phyloP scores from a whole-genome alignment of 73 alveolate species.

The Durusdinium trenchii region DNA sequence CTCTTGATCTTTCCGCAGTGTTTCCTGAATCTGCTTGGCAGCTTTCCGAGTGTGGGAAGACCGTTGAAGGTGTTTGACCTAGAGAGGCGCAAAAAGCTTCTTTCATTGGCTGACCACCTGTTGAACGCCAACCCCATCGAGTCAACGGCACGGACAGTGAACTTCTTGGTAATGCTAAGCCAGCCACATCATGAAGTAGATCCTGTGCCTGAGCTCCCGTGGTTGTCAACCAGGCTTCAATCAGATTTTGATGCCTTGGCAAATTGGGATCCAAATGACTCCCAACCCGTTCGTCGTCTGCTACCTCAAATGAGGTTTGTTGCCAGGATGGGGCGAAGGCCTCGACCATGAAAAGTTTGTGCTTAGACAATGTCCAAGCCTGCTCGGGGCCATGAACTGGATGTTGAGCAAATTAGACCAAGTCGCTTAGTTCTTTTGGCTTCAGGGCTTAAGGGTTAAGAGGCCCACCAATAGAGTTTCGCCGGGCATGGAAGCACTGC shows the following conservation, averaged over 20 bases:
- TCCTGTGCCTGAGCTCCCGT: not conserved
- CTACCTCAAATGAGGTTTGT: constrained; percentile 3
- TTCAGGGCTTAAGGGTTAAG: too few relatives aligned
- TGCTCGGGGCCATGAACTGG: too few relatives aligned
- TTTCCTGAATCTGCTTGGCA: not conserved
- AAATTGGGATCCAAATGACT: not conserved
- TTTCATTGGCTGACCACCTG: not conserved
- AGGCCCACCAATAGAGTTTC: too few relatives aligned
- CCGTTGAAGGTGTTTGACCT: not conserved
- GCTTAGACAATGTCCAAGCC: too few relatives aligned
- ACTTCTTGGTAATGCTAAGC: not conserved
- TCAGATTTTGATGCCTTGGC: not conserved
- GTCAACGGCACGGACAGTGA: not conserved
- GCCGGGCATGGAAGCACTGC: too few relatives aligned
- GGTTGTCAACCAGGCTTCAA: not conserved
- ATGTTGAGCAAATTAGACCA: too few relatives aligned
- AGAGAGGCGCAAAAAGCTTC: not conserved
- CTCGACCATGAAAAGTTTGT: too few relatives aligned
- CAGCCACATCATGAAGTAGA: not conserved
- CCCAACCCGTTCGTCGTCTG: not conserved
- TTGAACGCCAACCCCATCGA: not conserved
- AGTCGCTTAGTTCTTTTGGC: too few relatives aligned
- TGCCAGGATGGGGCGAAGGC: not conserved
- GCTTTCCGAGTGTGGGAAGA: not conserved
- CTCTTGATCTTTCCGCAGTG: not conserved